Evolutionary conservation across 768 basidiomycete genomes (phyloP).

Genomic region (Phylloporus arenicola): DNA sequence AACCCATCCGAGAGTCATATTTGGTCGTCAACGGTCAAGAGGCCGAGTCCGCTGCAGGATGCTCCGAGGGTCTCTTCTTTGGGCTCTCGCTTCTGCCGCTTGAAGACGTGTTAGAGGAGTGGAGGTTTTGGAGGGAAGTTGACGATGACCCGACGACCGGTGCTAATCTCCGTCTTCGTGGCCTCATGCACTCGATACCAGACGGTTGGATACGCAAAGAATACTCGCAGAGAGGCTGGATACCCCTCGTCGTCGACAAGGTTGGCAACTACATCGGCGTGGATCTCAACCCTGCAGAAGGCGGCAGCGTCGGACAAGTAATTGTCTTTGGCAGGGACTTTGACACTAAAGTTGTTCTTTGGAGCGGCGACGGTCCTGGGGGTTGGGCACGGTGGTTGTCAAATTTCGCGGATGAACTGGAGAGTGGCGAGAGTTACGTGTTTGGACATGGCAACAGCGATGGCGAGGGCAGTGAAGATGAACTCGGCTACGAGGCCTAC

Average conservation of each 20-base stretch:
- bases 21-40: slow-evolving; percentile 86
- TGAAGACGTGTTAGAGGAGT: slow-evolving; percentile 92
- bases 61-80: slow-evolving; percentile 89
- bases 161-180: slow-evolving; percentile 63
- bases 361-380: slow-evolving; percentile 80
- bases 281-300: slow-evolving; percentile 81
- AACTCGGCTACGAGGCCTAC: slow-evolving; percentile 81
- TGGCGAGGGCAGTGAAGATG: slow-evolving; percentile 76
- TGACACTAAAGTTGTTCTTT: slow-evolving; percentile 95
- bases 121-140: slow-evolving; percentile 94
- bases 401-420: slow-evolving; percentile 86
- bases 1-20: slow-evolving; percentile 71
- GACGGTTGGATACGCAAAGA: slow-evolving; percentile 81
- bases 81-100: slow-evolving; percentile 83
- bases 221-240: slow-evolving; percentile 95
- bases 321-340: slow-evolving; percentile 99
- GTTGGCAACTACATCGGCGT: slow-evolving; percentile 96
- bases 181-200: slow-evolving; percentile 85
- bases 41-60: slow-evolving; percentile 80
- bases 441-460: slow-evolving; percentile 53
- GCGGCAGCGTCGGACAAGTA: slow-evolving; percentile 81
- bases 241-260: slow-evolving; percentile 91
- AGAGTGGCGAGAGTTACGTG: slow-evolving; percentile 85
- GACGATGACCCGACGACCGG: slow-evolving; percentile 86
- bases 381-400: slow-evolving; percentile 97